Percentiles rank a stretch among this genome's conserved stretches.
Conservation (phyloP, 179 eudicot species). For the Heliamphora pulchella region DNA sequence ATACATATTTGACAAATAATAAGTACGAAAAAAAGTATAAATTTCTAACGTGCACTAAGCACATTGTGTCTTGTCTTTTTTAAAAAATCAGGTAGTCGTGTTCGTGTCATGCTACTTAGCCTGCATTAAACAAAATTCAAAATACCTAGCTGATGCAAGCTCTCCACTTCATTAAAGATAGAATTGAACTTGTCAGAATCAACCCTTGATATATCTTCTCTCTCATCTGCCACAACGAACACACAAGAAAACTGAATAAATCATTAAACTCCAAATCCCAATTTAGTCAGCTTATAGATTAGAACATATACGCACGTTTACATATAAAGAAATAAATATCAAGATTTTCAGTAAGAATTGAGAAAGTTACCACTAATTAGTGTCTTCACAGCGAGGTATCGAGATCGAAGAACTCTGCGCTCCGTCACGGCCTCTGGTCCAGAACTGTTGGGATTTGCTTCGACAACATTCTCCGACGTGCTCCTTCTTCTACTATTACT, state of each 20-base stretch:
- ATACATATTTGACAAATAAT: too few relatives aligned
- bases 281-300: not conserved
- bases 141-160: constrained; percentile 71
- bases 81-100: too few relatives aligned
- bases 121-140: too few relatives aligned
- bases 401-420: constrained; percentile 64
- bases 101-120: too few relatives aligned
- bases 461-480: constrained; percentile 13
- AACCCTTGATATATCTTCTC: constrained; percentile 43
- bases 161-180: constrained; percentile 62
- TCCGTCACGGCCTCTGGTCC: constrained; percentile 23
- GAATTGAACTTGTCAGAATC: constrained; percentile 53
- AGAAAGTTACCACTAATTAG: constrained; percentile 44
- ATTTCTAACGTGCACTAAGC: too few relatives aligned
- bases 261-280: not conserved
- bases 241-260: too few relatives aligned
- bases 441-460: constrained; percentile 14
- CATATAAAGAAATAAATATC: too few relatives aligned
- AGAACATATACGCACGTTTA: not conserved
- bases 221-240: constrained; percentile 44
- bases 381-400: constrained; percentile 61
- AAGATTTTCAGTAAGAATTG: not conserved
- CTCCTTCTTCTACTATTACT: not conserved
- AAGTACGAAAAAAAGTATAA: too few relatives aligned
- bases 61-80: too few relatives aligned